Evolutionary conservation across 2,329 filamentous ascomycete species (phyloP), one percentile per base, ranked within the genome.

Genomic region (Ceratocystiopsis minuta): DNA sequence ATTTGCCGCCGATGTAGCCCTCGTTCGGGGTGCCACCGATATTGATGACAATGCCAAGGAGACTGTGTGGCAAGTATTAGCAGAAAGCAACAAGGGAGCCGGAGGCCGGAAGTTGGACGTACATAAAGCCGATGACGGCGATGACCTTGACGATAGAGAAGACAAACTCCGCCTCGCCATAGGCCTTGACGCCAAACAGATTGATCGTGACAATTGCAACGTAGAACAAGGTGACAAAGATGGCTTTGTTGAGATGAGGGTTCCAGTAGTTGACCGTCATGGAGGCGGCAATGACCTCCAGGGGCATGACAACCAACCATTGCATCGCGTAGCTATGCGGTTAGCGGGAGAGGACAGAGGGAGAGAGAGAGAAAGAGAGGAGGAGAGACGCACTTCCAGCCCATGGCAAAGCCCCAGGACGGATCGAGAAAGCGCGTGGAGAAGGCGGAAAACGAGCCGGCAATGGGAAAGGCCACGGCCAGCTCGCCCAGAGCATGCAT

Each of bases 321-420:
- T 92, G 82, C 50, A 94, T 58, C 5, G 82, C 83, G 57, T 94
- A 92, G 54, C 78, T 83, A 51, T 9, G n/a, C 18, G 34, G 38
- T 41, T 43, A 41, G 34, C 9, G 13, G n/a, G 16, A 31, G 11
- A 20, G n/a, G n/a, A n/a, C 9, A 28, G 20, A 7, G 20, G 11
- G 11, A 6, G 24, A 10, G 9, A 10, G 11, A 10, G 24, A 10
- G 11, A 28, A 28, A 10, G 9, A 28, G 24, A 28, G 24, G 24
- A 10, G 24, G 24, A 28, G 24, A 6, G 6, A 67, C 74, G 59
- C 58, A 82, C 69, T 92, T 93, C 85, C 85, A 93, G 15, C 85
- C 86, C 82, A 94, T 92, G 38, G 85, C 83, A 55, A 93, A 93
- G 0, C 86, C 86, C 85, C 85, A 94, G 0, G 87, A 87, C 1